Conservation (phyloP, 306 rosid genomes). For the Boehmeria nivea region DNA sequence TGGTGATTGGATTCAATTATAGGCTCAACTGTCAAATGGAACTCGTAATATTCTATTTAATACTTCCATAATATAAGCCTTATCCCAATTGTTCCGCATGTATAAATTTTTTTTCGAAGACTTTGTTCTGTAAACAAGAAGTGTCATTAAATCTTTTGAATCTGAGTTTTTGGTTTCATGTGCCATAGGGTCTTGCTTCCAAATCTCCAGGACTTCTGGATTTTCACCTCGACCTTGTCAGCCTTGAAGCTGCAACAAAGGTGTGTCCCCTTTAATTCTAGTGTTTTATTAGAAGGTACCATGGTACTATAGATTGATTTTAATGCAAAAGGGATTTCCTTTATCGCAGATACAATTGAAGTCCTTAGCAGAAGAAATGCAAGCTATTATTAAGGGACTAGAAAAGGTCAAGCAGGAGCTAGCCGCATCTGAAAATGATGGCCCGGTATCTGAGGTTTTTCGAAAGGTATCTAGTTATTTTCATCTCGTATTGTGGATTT, state of each 20-base stretch:
- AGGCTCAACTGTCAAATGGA: too few species aligned
- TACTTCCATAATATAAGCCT: too few species aligned
- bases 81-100: too few species aligned
- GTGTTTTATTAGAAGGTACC: slow-evolving; percentile 5
- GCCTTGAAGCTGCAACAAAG: slow-evolving; percentile 83
- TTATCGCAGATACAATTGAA: slow-evolving; percentile 92
- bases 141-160: slow-evolving; percentile 1
- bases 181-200: slow-evolving; percentile 64
- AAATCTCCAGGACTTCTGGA: slow-evolving; percentile 81
- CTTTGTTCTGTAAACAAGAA: too few species aligned
- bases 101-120: too few species aligned
- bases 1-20: too few species aligned
- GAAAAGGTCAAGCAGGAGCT: slow-evolving; percentile 90
- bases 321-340: slow-evolving; percentile 16
- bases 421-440: slow-evolving; percentile 80
- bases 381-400: slow-evolving; percentile 82
- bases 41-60: too few species aligned
- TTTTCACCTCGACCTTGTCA: slow-evolving; percentile 75
- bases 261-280: slow-evolving; percentile 31
- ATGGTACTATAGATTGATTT: slow-evolving; percentile 7
- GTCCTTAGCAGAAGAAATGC: slow-evolving; percentile 99
- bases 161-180: slow-evolving; percentile 25
- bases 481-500: background rate
- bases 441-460: slow-evolving; percentile 78
- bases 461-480: slow-evolving; percentile 46